Base-by-base conservation (phyloP, 257 asterid genomes). In the Marsdenia floribunda region DNA sequence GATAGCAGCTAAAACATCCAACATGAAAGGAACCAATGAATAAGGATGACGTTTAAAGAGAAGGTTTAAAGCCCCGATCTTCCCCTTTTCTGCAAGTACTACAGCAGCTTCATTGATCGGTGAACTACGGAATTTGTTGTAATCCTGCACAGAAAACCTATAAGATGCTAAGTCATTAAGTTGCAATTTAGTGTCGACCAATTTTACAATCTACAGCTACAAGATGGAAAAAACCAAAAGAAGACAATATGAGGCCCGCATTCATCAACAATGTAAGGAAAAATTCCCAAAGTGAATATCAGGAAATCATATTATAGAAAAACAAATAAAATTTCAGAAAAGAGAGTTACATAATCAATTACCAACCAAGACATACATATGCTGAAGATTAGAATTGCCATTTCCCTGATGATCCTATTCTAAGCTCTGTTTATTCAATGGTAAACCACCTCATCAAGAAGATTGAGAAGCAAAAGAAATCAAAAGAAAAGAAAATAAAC, bases 31-130 rank as follows among this genome's bases (percentile, higher is more conserved):
- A 83, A 81, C 59, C 80, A 92, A 83, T 44, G 99, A 89, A 89
- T 82, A 89, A 69, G 91, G 93, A 85, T 95, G 99, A 15, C 98
- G 96, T 82, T 95, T 92, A 80, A 95, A 89, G 44, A 95, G 85
- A 84, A 90, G 96, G 79, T 95, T 95, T 78, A 95, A 85, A 68
- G 97, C 98, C 75, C 98, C 98, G 80, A 95, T 92, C 86, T 95
- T 95, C 73, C 96, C 98, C 78, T 84, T 82, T 80, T 91, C 99
- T 79, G 98, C 97, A 81, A 92, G 92, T 69, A 76, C 86, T 74
- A 86, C 47, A 79, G 97, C 98, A 82, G 91, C 85, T 78, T 89
- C 85, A 71, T 85, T 84, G 61, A 89, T 83, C 66, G 96, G 90
- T 81, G 86, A 76, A 77, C 80, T 80, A 73, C 97, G 93, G 82